Percentiles rank a stretch among this genome's conserved stretches.
These are phyloP conservation scores for Alternaria burnsii DNA, from an alignment of 2,329 filamentous ascomycete genomes.

Conservation along the genomic window DNA sequence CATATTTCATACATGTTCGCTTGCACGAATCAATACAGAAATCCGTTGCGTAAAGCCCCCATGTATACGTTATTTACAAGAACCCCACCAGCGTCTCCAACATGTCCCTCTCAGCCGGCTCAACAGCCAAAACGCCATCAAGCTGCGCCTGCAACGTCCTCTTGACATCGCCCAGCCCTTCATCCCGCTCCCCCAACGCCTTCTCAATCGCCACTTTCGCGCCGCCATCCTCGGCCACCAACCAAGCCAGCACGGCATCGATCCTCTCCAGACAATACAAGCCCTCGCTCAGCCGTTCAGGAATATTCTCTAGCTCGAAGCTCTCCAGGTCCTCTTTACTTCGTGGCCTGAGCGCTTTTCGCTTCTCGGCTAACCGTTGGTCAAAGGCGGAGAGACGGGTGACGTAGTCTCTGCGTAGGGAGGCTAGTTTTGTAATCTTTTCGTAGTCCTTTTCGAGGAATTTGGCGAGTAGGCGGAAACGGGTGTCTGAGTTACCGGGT, in stretches of 20 bases:
- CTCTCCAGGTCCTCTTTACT: slow-evolving; percentile 69
- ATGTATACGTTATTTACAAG: slow-evolving; percentile 23
- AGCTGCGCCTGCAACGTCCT: slow-evolving; percentile 75
- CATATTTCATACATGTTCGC: background rate
- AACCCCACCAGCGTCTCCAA: slow-evolving; percentile 63
- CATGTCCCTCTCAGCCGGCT: slow-evolving; percentile 69
- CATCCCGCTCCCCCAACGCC: slow-evolving; percentile 73
- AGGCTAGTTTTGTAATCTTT: slow-evolving; percentile 78
- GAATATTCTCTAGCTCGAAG: slow-evolving; percentile 75
- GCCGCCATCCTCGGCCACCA: slow-evolving; percentile 86
- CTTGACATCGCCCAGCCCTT: slow-evolving; percentile 69
- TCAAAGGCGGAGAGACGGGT: slow-evolving; percentile 70
- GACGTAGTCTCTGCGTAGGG: slow-evolving; percentile 75
- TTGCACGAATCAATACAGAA: background rate
- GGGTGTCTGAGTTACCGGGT: slow-evolving; percentile 76
- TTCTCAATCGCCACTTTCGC: slow-evolving; percentile 71
- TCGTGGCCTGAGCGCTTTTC: slow-evolving; percentile 63
- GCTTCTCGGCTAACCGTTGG: slow-evolving; percentile 67
- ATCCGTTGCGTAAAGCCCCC: too few species aligned
- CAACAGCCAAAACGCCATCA: slow-evolving; percentile 62
- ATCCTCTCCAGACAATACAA: slow-evolving; percentile 83
- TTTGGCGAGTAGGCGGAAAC: slow-evolving; percentile 88
- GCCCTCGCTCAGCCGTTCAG: slow-evolving; percentile 80
- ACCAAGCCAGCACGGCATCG: slow-evolving; percentile 87
- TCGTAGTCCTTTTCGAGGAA: slow-evolving; percentile 95